phyloP scores from a whole-genome alignment of 2,329 filamentous ascomycete species.

The Didymella glomerata region DNA sequence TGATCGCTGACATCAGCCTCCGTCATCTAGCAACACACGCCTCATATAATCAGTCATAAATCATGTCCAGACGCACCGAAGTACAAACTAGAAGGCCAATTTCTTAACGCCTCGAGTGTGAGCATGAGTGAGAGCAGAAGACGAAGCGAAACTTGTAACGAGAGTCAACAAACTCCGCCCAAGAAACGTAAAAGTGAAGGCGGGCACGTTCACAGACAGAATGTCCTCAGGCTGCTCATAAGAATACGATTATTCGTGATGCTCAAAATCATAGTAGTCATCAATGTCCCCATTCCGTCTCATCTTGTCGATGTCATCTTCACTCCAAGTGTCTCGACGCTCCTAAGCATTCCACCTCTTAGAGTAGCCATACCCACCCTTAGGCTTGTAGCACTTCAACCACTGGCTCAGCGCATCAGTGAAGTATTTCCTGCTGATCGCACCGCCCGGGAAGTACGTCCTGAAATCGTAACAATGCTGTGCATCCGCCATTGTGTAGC shows the following conservation, averaged over 20 bases:
- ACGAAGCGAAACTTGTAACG: background rate
- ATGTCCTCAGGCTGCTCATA: background rate
- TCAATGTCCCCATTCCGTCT: background rate
- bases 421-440: constrained; percentile 51
- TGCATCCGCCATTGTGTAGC: constrained; percentile 56
- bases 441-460: constrained; percentile 43
- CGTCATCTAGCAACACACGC: no score
- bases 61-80: no score
- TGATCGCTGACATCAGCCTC: no score
- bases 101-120: no score
- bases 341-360: constrained; percentile 17
- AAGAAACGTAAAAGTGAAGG: background rate
- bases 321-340: background rate
- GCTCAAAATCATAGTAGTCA: background rate
- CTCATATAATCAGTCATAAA: no score
- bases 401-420: constrained; percentile 55
- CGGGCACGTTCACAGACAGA: background rate
- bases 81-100: no score
- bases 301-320: background rate
- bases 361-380: constrained; percentile 3
- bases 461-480: constrained; percentile 62
- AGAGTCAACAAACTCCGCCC: background rate
- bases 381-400: constrained; percentile 54
- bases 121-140: background rate
- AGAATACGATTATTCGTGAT: background rate